Base-by-base conservation (phyloP, 495 filamentous ascomycete genomes). In the Hamigera avellanea region DNA sequence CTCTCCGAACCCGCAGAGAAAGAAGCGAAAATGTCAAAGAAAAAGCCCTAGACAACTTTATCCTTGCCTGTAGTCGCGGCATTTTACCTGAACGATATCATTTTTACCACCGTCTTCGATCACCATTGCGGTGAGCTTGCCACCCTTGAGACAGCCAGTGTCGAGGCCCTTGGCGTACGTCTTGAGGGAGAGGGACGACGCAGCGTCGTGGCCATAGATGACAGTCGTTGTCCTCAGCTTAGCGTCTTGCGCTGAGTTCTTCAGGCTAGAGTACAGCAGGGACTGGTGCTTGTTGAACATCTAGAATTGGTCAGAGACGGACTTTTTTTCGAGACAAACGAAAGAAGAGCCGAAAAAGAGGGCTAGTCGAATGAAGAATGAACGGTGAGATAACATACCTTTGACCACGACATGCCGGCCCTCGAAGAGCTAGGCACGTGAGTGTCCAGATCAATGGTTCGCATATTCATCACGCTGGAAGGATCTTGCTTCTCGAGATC, bases 391-490 rank as follows among this genome's bases (percentile, higher is more conserved):
- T 14, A 14, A 65, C 66, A 62, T 46, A 78, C 73, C 56, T 79
- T 75, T 35, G 70, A 65, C 85, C 85, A 93, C 4, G 68, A 71
- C 26, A 61, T 67, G 19, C 80, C 81, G 2, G 73, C 58, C 30
- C 61, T 61, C 30, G 50, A 54, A 14, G 70, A 63, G 39, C 73
- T 75, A 2, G 81, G 81, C 4, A 81, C 59, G 33, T 73, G 68
- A 2, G 73, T 75, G 14, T 74, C 54, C 26, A 71, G 45, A 50
- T 80, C 71, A 30, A 95, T 76, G 2, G 75, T 84, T 32, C 84
- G 76, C 86, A 98, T 93, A 47, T 82, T 88, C 87, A 96, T 95
- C 10, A 81, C 79, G 30, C 75, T 75, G 47, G 72, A 74, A 0
- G 86, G 78, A 57, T 94, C 83, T 45, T 94, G 84, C 37, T 72